Evolutionary conservation across 345 rosid species (phyloP).

Genomic region (Carallia brachiata): DNA sequence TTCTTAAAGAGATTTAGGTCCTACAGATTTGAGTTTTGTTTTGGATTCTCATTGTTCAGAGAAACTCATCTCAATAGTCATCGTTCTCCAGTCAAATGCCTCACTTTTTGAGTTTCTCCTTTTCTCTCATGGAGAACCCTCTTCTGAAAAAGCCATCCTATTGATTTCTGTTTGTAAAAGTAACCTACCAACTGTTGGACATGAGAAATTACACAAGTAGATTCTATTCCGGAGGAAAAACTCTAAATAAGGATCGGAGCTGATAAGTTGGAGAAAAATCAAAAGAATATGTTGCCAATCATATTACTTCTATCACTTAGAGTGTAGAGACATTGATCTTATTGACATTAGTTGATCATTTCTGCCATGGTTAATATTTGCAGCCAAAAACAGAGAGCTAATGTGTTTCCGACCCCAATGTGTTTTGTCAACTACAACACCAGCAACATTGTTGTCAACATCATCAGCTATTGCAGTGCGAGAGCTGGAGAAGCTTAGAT

Average conservation of each 20-base stretch:
- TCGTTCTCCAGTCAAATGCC: neutral
- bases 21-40: too few relatives aligned
- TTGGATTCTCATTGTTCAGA: too few relatives aligned
- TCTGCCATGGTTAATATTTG: constrained; percentile 27
- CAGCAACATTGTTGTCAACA: constrained; percentile 31
- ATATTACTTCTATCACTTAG: neutral
- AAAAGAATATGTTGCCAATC: too few relatives aligned
- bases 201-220: too few relatives aligned
- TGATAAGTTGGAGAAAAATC: too few relatives aligned
- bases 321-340: neutral
- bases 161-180: too few relatives aligned
- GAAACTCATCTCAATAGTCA: neutral
- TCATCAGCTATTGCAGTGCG: constrained; percentile 43
- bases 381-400: constrained; percentile 62
- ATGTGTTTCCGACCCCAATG: constrained; percentile 58
- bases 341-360: constrained; percentile 7
- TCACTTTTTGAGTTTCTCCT: neutral
- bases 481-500: constrained; percentile 76
- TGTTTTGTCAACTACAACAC: constrained; percentile 58
- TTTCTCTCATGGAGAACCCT: neutral
- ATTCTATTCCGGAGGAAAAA: too few relatives aligned
- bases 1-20: too few relatives aligned
- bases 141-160: too few relatives aligned
- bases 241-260: too few relatives aligned
- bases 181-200: too few relatives aligned